Evolutionary conservation across 176 grass and related monocot species (phyloP).

Genomic region (Musa schizocarpa): DNA sequence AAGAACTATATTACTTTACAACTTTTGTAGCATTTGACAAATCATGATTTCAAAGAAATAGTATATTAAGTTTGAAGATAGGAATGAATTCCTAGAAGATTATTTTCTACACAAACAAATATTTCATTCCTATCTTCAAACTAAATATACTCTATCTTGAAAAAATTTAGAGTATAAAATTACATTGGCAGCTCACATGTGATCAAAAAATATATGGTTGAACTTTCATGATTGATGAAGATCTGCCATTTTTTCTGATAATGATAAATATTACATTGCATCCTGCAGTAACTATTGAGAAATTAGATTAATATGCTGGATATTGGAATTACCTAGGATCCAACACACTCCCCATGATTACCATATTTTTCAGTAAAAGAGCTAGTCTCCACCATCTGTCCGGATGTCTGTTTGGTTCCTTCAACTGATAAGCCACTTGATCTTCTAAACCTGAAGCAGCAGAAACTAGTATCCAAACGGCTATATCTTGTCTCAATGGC

Average conservation of each 20-base stretch:
- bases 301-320: constrained; percentile 18
- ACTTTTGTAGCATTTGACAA: neutral
- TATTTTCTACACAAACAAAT: too few species aligned
- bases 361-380: constrained; percentile 46
- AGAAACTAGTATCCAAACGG: constrained; percentile 77
- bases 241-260: neutral
- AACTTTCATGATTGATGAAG: constrained; percentile 7
- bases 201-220: neutral
- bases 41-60: neutral
- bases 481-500: constrained; percentile 46
- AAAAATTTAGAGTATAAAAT: neutral
- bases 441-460: constrained; percentile 51
- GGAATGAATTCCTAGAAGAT: neutral
- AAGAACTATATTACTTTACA: neutral
- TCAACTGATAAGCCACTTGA: constrained; percentile 41
- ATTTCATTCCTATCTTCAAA: neutral
- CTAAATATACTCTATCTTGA: neutral
- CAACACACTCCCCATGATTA: constrained; percentile 56
- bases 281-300: constrained; percentile 5
- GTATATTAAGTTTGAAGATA: neutral
- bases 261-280: neutral
- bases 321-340: constrained; percentile 57
- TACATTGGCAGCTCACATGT: constrained; percentile 2
- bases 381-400: constrained; percentile 54
- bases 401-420: constrained; percentile 24